These are phyloP conservation scores for Aspergillus panamensis DNA, from an alignment of 495 filamentous ascomycete genomes.

Conservation along the genomic window DNA sequence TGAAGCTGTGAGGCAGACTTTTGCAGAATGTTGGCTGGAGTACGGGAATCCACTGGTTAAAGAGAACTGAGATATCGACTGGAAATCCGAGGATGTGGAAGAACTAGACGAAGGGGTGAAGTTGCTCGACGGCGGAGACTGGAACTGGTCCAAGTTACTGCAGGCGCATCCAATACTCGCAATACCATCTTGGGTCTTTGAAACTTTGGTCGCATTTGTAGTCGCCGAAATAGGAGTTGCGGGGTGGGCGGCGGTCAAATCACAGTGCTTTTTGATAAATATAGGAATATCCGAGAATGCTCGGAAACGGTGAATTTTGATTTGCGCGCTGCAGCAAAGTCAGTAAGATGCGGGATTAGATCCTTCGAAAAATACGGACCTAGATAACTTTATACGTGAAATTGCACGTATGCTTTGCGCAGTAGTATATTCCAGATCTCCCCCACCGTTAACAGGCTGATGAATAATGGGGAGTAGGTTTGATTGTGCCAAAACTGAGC, in stretches of 20 bases:
- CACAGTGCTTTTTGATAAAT: conserved; percentile 57
- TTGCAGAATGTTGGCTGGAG: conserved; percentile 50
- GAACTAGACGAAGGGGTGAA: conserved; percentile 38
- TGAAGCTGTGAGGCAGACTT: conserved; percentile 51
- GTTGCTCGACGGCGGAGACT: conserved; percentile 34
- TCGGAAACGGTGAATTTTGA: conserved; percentile 57
- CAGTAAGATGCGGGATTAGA: not conserved
- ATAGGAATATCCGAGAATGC: conserved; percentile 60
- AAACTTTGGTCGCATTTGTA: conserved; percentile 25
- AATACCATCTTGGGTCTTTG: conserved; percentile 28
- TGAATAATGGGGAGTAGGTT: conserved; percentile 40
- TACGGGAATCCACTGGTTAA: conserved; percentile 47
- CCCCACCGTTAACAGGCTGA: conserved; percentile 38
- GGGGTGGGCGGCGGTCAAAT: conserved; percentile 43
- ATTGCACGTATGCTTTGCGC: conserved; percentile 52
- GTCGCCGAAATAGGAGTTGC: conserved; percentile 21
- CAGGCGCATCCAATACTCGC: conserved; percentile 34
- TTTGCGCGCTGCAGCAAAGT: conserved; percentile 48
- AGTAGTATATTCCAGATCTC: conserved; percentile 43
- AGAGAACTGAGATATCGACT: conserved; percentile 30
- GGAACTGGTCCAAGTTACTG: conserved; percentile 33
- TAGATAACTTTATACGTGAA: conserved; percentile 56
- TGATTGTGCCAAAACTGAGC: conserved; percentile 45
- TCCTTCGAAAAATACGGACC: conserved; percentile 29
- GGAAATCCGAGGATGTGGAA: conserved; percentile 37